Base-by-base conservation (phyloP, 139 green algal species). In the Ulvella scutata region DNA sequence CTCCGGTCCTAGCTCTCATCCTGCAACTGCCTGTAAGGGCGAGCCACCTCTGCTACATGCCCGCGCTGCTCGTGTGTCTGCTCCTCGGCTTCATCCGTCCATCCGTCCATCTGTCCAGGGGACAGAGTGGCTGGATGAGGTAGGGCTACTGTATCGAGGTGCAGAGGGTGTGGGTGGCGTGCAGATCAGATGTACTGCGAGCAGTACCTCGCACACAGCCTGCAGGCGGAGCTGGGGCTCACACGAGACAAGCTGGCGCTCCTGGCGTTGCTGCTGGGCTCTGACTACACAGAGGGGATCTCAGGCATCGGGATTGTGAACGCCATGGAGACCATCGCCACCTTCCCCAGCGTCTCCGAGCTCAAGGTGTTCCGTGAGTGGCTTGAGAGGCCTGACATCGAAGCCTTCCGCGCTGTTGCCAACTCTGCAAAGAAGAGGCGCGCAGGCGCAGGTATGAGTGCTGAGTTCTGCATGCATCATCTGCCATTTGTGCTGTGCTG, bases 241-340 rank as follows among this genome's bases (percentile, higher is more conserved):
- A 75, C 40, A 26, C 78, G 81, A 20, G 77, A 84, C 3, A 76
- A 82, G 60, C 81, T 97, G 38, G 86, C 87, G 17, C 77, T 82
- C 40, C 84, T 99, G 79, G 95, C 93, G 0, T 76, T 97, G 85
- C 85, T 99, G 79, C 84, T 99, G 67, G 95, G 95, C 2, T 88
- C 76, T 3, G 95, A 99, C 79, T 99, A 99, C 86, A 96, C 90
- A 35, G 81, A 90, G 80, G 83, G 83, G 29, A 78, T 86, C 10
- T 61, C 77, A 9, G 86, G 86, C 37, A 84, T 90, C 34, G 86
- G 94, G n/a, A 88, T 98, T 34, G 94, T 99, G 29, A 99, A 99
- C 78, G 94, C 94, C 17, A 77, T 97, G 75, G 92, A 98, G 85
- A 83, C 96, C 38, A 82, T 97, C 35, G 81, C 84, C 3, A 87